Conservation (phyloP, 345 rosid species). For the Linum tenue region DNA sequence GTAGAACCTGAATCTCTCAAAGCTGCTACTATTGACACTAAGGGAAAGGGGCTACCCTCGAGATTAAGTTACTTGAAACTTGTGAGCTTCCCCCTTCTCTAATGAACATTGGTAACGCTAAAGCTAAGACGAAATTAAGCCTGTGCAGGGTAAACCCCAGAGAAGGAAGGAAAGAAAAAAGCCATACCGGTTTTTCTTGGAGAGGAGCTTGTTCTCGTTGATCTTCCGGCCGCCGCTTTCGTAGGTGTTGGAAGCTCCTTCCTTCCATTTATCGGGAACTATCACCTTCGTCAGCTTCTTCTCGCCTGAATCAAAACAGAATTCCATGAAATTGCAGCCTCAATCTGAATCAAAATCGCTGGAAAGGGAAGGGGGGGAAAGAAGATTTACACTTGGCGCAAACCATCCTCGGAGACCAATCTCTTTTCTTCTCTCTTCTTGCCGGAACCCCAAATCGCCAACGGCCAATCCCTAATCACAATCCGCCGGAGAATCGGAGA, state of each 20-base stretch:
- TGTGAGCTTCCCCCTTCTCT: too few relatives aligned
- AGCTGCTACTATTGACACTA: too few relatives aligned
- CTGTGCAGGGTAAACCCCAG: not conserved
- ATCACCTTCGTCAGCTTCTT: conserved; percentile 92
- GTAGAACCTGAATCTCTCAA: too few relatives aligned
- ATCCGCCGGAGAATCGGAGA: not conserved
- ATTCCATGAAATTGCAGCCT: not conserved
- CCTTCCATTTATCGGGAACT: conserved; percentile 99
- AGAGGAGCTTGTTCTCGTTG: conserved; percentile 97
- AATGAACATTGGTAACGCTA: too few relatives aligned
- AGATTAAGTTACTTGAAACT: too few relatives aligned
- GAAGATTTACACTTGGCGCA: conserved; percentile 74
- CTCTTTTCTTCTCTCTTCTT: not conserved
- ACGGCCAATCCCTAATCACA: not conserved
- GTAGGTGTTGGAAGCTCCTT: conserved; percentile 86
- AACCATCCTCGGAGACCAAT: conserved; percentile 41
- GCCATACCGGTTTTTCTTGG: conserved; percentile 61
- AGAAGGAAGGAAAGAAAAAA: not conserved
- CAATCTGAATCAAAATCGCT: not conserved
- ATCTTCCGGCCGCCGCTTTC: conserved; percentile 94
- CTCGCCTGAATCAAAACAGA: conserved; percentile 46
- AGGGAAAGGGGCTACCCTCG: too few relatives aligned
- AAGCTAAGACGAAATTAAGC: too few relatives aligned
- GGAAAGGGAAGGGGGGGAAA: not conserved
- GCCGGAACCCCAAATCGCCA: not conserved